phyloP scores from a whole-genome alignment of 257 asterid species.

The Solanum lycopersicoides region DNA sequence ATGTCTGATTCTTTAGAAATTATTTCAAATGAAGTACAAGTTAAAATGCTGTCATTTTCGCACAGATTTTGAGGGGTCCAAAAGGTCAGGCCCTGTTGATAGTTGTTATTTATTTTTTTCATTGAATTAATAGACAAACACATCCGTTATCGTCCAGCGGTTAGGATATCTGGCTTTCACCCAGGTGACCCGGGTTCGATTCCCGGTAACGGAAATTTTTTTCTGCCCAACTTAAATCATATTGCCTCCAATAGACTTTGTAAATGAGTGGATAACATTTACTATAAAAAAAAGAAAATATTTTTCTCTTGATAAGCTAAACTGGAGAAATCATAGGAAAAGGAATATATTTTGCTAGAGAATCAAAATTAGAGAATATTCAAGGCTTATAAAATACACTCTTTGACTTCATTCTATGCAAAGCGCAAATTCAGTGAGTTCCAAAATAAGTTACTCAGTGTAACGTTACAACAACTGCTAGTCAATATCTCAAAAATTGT shows the following conservation, averaged over 20 bases:
- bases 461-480: neutral
- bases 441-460: neutral
- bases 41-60: neutral
- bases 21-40: neutral
- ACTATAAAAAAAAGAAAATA: neutral
- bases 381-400: neutral
- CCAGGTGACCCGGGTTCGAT: conserved; percentile 97
- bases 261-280: neutral
- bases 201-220: conserved; percentile 70
- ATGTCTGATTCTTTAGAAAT: neutral
- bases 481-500: neutral
- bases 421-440: neutral
- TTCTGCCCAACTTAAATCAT: neutral
- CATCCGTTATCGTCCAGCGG: conserved; percentile 87
- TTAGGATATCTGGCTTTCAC: conserved; percentile 99
- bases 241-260: neutral
- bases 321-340: neutral
- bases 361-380: neutral
- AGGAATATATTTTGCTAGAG: neutral
- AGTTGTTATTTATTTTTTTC: neutral
- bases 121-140: neutral
- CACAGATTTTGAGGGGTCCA: neutral
- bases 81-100: neutral
- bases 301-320: neutral
- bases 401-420: neutral